Base-by-base conservation (phyloP, 805 yeast genomes). In the Kazachstania martiniae region DNA sequence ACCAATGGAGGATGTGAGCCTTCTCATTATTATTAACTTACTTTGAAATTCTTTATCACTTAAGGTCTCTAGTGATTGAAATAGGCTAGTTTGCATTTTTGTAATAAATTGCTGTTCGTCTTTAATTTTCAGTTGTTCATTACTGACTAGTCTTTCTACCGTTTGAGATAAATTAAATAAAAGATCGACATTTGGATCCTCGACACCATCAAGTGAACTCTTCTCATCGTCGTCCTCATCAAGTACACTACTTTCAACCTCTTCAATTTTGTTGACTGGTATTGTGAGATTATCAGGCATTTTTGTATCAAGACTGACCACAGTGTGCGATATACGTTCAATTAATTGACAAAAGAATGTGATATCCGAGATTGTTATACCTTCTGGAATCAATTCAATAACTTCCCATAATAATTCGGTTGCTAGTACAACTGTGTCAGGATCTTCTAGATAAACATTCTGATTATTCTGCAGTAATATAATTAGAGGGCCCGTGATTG, bases 11-110 rank as follows among this genome's bases (percentile, higher is more conserved):
- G 52, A 39, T 5, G 42, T 37, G 4, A 53, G 18, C 24, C 59
- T 40, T 40, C 62, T 47, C 51, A 52, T 45, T 1, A 46, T 33
- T n/a, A 57, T 55, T 16, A 57, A 35, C 25, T 49, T 55, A 29
- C 51, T 49, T 5, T 39, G 35, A 16, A 50, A 50, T n/a, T 33
- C 35, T 26, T 47, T 51, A 1, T 29, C 23, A 12, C 32, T 27
- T 21, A 52, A 32, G 4, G 19, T 25, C 4, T 44, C 42, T 9
- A 54, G 31, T 1, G 51, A 12, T 8, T 27, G 22, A 8, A 52
- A 32, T 17, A 53, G 28, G 6, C 31, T 32, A 3, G 17, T 32
- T 30, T 51, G 56, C 1, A 50, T 34, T n/a, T 25, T 13, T 2
- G 38, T 27, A 2, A 41, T 39, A 3, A 25, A 4, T 14, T 33